Evolutionary conservation across 768 basidiomycete genomes (phyloP), one percentile per base, ranked within the genome.

Genomic region (Mycena venus): DNA sequence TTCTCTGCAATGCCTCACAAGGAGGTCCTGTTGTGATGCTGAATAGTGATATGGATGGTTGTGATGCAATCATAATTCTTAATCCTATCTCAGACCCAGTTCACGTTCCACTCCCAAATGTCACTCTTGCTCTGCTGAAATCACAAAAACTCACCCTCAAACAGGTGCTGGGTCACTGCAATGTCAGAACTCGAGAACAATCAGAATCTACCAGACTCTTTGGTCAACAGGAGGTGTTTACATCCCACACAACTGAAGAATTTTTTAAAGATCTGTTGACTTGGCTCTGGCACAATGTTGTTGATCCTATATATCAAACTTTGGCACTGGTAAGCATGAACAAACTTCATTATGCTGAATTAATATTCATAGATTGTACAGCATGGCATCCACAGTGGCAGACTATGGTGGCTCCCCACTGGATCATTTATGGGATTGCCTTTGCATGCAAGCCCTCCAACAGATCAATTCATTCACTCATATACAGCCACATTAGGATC

Each of bases 351-450:
- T 4, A 31, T 7, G 31, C 17, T 3, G 17, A 56, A 6, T 29
- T 56, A 7, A 56, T 32, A 32, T 32, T 7, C 55, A 4, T 56
- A 31, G 31, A 31, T 56, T 51, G 49, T 19, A 58, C 21, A 63
- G 61, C 61, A 42, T 42, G 61, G 38, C 21, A 25, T 42, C 17
- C 25, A 63, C n/a, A 42, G 25, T 29, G 61, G 61, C 32, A 25
- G 61, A 21, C 36, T 63, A 23, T 63, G 61, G 61, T 63, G 61
- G 61, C 40, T 63, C 7, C 40, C 40, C 36, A 63, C 61, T 63
- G 61, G 61, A 2, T 19, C 61, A 25, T 63, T 63, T 19, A 42
- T 40, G 29, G 42, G 61, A 17, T 23, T 63, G 25, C 61, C 61
- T 29, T 21, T 40, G 8, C 61, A 63, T 63, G 61, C 61, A 40